These are phyloP conservation scores for Alloteropsis semialata DNA, from an alignment of 176 grass and related monocot species.

Conservation along the genomic window DNA sequence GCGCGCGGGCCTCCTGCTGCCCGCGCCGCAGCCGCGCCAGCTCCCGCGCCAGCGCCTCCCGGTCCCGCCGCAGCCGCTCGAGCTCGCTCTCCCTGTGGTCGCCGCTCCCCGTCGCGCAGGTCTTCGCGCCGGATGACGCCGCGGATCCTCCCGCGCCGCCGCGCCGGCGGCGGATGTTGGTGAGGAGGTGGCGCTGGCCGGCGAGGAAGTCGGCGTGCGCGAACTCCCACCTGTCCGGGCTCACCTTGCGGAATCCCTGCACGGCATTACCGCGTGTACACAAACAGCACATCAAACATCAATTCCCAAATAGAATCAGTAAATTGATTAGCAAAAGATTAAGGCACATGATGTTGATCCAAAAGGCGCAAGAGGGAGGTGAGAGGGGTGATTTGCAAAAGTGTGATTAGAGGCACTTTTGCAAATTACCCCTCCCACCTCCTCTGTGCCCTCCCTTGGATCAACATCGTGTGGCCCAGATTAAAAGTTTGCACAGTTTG, in stretches of 20 bases:
- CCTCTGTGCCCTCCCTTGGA: no score
- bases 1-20: slow-evolving; percentile 37
- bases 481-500: no score
- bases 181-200: slow-evolving; percentile 60
- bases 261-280: background rate
- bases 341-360: no score
- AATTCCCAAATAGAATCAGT: background rate
- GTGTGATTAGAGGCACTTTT: no score
- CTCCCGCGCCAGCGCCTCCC: slow-evolving; percentile 47
- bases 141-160: background rate
- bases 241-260: slow-evolving; percentile 60
- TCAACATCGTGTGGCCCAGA: no score
- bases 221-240: slow-evolving; percentile 70
- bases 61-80: slow-evolving; percentile 47
- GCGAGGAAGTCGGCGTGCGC: slow-evolving; percentile 53
- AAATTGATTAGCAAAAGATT: background rate
- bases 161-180: slow-evolving; percentile 49
- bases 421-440: no score
- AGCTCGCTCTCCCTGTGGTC: slow-evolving; percentile 16
- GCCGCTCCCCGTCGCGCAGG: background rate
- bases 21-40: slow-evolving; percentile 38
- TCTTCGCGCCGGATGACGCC: background rate
- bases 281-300: background rate
- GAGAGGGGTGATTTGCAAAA: no score
- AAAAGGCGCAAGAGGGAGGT: no score